These are phyloP conservation scores for Juglanconis sp. DNA, from an alignment of 2,329 filamentous ascomycete species.

Conservation along the genomic window DNA sequence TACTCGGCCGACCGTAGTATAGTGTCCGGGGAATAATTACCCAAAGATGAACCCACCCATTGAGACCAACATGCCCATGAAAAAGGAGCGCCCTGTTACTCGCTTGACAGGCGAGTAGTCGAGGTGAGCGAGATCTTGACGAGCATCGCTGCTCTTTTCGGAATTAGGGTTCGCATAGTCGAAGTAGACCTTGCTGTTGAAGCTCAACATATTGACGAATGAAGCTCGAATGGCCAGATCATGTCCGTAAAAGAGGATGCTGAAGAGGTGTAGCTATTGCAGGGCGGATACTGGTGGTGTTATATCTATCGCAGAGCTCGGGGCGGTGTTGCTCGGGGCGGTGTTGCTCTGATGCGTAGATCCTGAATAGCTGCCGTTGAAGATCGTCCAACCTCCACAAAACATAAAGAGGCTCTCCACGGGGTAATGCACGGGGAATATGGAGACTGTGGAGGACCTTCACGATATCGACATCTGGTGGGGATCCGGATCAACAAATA, in stretches of 20 bases:
- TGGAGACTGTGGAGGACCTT: neutral
- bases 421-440: slow-evolving; percentile 2
- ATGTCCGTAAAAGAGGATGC: neutral
- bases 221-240: neutral
- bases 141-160: slow-evolving; percentile 32
- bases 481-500: slow-evolving; percentile 1
- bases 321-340: no score
- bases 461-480: neutral
- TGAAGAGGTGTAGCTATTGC: no score
- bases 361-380: neutral
- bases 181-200: slow-evolving; percentile 31
- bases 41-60: slow-evolving; percentile 40
- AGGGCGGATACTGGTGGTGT: no score
- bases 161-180: slow-evolving; percentile 40
- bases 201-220: slow-evolving; percentile 5
- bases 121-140: slow-evolving; percentile 34
- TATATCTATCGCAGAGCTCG: no score
- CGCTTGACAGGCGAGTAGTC: slow-evolving; percentile 44
- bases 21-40: slow-evolving; percentile 26
- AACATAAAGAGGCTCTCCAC: neutral
- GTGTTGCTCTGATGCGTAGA: neutral
- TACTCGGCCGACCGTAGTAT: neutral
- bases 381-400: neutral
- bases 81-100: slow-evolving; percentile 34
- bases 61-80: slow-evolving; percentile 39